Evolutionary conservation across 768 basidiomycete species (phyloP).

Genomic region (Rossbeevera mucosa): DNA sequence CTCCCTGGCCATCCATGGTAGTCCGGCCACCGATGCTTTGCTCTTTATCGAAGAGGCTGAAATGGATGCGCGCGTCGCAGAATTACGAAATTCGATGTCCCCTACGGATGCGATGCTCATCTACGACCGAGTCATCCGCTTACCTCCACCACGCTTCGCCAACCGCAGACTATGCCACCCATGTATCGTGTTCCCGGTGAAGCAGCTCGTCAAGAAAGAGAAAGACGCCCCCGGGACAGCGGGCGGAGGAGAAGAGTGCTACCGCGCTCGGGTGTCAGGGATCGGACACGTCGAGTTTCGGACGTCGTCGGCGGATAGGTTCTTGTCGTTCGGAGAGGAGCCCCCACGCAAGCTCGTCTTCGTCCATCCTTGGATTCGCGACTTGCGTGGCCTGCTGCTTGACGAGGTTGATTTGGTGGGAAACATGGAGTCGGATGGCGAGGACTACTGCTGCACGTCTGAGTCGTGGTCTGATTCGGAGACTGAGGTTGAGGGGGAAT

Average conservation of each 20-base stretch:
- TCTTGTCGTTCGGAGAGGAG: background rate
- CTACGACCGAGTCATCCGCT: background rate
- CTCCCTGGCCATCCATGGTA: background rate
- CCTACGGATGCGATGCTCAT: background rate
- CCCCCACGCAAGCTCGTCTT: slow-evolving; percentile 1
- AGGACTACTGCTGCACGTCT: background rate
- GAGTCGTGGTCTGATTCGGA: background rate
- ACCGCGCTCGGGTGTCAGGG: slow-evolving; percentile 1
- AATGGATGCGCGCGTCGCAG: background rate
- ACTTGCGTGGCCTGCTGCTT: background rate
- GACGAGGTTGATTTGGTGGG: background rate
- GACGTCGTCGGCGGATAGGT: background rate
- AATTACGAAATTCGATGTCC: background rate
- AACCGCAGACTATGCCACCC: slow-evolving; percentile 7
- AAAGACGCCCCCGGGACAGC: background rate
- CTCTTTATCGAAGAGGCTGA: background rate
- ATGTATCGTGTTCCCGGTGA: slow-evolving; percentile 7
- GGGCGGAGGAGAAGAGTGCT: background rate
- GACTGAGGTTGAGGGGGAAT: background rate
- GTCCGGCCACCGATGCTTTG: background rate
- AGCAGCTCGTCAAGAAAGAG: background rate
- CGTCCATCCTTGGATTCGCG: slow-evolving; percentile 14
- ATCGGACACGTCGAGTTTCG: slow-evolving; percentile 5
- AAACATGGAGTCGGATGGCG: background rate
- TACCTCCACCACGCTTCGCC: slow-evolving; percentile 1